These are phyloP conservation scores for Cornus controversa DNA, from an alignment of 148 eudicot species.

Conservation along the genomic window DNA sequence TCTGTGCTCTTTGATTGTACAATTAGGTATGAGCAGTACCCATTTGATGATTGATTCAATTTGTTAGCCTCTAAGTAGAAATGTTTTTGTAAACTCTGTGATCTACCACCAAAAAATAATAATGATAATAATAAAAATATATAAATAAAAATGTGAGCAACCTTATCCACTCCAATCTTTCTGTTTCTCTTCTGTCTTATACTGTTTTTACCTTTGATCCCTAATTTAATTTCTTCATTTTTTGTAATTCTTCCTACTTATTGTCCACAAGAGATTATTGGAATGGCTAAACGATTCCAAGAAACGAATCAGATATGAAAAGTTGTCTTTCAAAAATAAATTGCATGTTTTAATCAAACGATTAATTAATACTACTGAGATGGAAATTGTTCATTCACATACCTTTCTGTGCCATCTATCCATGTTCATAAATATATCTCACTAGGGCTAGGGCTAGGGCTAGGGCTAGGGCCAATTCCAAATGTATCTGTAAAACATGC, in stretches of 20 bases:
- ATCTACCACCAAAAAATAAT: background rate
- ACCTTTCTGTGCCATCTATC: constrained; percentile 4
- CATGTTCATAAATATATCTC: background rate
- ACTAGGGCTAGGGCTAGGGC: too few relatives aligned
- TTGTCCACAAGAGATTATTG: background rate
- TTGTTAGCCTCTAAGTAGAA: too few relatives aligned
- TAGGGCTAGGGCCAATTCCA: background rate
- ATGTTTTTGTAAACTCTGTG: background rate
- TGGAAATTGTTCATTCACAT: background rate
- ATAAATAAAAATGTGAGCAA: background rate
- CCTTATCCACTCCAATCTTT: background rate
- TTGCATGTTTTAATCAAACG: background rate
- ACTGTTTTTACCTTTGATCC: background rate
- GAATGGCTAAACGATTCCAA: background rate
- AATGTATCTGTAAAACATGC: background rate
- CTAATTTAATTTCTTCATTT: background rate
- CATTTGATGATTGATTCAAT: constrained; percentile 28
- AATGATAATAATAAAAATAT: too few relatives aligned
- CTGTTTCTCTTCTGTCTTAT: background rate
- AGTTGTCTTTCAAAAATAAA: background rate
- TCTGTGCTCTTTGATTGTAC: constrained; percentile 33
- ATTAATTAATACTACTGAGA: background rate
- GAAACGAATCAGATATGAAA: background rate
- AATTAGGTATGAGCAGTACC: constrained; percentile 50
- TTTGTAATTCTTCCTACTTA: background rate